phyloP scores from a whole-genome alignment of 2,329 filamentous ascomycete species.

The Bipolaris sorokiniana region DNA sequence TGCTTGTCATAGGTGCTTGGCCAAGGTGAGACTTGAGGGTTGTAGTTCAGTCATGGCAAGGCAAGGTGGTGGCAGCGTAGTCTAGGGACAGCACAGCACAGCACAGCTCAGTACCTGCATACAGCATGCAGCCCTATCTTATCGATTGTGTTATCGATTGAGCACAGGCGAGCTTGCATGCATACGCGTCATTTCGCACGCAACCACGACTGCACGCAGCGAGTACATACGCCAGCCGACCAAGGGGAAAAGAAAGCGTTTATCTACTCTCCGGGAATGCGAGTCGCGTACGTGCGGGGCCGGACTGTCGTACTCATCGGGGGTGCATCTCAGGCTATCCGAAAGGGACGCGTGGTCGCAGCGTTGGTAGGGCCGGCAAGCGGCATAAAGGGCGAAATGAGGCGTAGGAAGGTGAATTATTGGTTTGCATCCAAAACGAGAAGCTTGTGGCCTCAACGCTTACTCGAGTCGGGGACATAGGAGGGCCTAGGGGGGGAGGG shows the following conservation, averaged over 20 bases:
- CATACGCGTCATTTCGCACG: neutral
- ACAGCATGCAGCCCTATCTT: slow-evolving; percentile 2
- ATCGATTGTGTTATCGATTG: slow-evolving; percentile 9
- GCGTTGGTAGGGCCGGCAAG: neutral
- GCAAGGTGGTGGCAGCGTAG: neutral
- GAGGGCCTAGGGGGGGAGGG: neutral
- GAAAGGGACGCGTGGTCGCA: neutral
- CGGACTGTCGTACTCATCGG: neutral
- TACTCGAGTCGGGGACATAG: neutral
- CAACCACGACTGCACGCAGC: neutral
- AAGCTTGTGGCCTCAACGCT: neutral
- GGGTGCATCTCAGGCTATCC: neutral
- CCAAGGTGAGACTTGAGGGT: neutral
- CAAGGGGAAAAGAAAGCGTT: neutral
- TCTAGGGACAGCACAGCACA: no score
- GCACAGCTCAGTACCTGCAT: neutral
- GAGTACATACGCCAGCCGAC: neutral
- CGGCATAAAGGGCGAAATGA: neutral
- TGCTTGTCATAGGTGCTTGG: neutral
- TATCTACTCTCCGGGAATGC: neutral
- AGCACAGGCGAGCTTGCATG: neutral
- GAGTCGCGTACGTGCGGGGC: neutral
- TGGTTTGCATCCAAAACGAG: neutral
- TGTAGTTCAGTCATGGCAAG: neutral
- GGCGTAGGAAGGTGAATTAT: neutral